Percentiles rank a stretch among this genome's conserved stretches.
Conservation (phyloP, 768 basidiomycete species). For the Serendipita sp. region DNA sequence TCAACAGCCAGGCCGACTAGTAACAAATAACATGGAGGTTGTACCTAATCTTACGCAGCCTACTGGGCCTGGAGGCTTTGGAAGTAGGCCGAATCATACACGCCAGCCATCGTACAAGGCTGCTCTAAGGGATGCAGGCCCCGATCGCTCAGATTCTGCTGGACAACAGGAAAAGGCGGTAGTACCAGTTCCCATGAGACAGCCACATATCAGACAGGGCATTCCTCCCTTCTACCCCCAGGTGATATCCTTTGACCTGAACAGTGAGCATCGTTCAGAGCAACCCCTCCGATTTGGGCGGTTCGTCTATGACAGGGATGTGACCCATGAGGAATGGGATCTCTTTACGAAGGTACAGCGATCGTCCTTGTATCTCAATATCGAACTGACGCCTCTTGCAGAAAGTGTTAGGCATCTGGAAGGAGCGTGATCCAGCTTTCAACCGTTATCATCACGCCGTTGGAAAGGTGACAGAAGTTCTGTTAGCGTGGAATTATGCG, state of each 20-base stretch:
- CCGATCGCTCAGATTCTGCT: not conserved
- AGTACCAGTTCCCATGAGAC: not conserved
- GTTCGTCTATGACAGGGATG: not conserved
- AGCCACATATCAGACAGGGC: not conserved
- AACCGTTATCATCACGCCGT: not conserved
- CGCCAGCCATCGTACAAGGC: not conserved
- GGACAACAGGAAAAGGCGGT: not conserved
- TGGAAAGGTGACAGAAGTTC: not conserved
- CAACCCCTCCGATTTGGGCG: not conserved
- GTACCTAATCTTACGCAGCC: not conserved
- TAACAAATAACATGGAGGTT: too few relatives aligned
- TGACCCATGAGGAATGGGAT: not conserved
- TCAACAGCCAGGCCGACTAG: too few relatives aligned
- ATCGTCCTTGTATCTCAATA: not conserved
- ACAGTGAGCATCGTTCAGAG: not conserved
- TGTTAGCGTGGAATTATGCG: conserved; percentile 1
- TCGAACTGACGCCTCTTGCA: not conserved
- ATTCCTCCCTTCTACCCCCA: not conserved
- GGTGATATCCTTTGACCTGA: not conserved
- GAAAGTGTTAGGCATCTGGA: conserved; percentile 1
- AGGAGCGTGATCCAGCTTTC: not conserved
- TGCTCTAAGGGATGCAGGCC: not conserved
- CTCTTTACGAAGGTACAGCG: not conserved
- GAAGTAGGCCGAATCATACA: not conserved
- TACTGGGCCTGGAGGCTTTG: conserved; percentile 2